Conservation (phyloP, 2,329 filamentous ascomycete species). For the Chaetothyriales sp. region DNA sequence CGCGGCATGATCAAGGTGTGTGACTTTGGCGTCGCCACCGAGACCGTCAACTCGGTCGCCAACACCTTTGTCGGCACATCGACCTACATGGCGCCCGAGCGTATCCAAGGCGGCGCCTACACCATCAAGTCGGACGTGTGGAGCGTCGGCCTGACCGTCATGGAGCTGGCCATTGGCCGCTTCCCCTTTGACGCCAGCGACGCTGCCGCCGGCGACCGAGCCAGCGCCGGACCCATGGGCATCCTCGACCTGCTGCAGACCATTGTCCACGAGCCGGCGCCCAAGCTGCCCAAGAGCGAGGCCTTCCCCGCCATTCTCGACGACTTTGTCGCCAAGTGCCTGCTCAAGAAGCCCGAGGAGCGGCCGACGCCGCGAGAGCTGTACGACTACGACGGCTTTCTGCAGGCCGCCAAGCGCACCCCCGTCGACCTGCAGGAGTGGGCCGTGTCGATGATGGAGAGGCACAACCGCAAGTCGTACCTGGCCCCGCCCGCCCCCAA, state of each 20-base stretch:
- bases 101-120: conserved; percentile 93
- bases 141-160: conserved; percentile 89
- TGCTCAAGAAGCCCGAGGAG: conserved; percentile 77
- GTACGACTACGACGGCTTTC: conserved; percentile 83
- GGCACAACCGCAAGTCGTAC: conserved; percentile 90
- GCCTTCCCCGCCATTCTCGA: conserved; percentile 91
- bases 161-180: conserved; percentile 94
- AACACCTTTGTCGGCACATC: conserved; percentile 98
- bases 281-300: conserved; percentile 87
- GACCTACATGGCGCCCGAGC: conserved; percentile 97
- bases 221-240: conserved; percentile 63
- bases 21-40: conserved; percentile 97
- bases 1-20: conserved; percentile 90
- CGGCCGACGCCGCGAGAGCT: conserved; percentile 87
- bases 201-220: conserved; percentile 56
- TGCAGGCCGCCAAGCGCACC: conserved; percentile 91
- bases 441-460: conserved; percentile 87
- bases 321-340: conserved; percentile 92
- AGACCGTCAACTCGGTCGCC: conserved; percentile 93
- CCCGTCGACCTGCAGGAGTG: conserved; percentile 87
- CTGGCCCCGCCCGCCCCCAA: conserved; percentile 69
- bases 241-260: conserved; percentile 93
- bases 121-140: conserved; percentile 98
- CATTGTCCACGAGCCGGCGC: conserved; percentile 92
- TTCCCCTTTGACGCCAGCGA: conserved; percentile 84